Evolutionary conservation across 2,329 filamentous ascomycete genomes (phyloP).

Genomic region (Ceratocystis lukuohia): DNA sequence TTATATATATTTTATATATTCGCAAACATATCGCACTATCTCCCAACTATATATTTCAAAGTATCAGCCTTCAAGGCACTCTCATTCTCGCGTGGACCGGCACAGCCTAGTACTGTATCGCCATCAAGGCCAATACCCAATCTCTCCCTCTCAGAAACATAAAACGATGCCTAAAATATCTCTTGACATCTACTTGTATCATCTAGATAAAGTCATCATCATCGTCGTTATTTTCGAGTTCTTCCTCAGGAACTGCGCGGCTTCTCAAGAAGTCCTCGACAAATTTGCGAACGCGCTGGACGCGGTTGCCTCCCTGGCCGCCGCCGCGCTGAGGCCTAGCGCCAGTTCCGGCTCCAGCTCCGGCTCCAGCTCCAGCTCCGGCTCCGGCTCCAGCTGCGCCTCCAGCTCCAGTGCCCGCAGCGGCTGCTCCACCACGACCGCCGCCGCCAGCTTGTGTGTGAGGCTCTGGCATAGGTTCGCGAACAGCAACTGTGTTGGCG

Average conservation of each 20-base stretch:
- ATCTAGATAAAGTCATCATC: slow-evolving; percentile 6
- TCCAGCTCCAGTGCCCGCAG: no score
- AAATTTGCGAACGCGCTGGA: slow-evolving; percentile 14
- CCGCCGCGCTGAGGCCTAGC: background rate
- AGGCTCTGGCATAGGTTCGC: background rate
- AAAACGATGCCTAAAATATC: no score
- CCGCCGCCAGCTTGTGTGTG: no score
- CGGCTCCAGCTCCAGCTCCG: no score
- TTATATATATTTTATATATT: background rate
- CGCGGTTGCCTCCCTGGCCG: slow-evolving; percentile 6
- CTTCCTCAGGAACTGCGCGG: slow-evolving; percentile 13
- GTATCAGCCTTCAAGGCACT: background rate
- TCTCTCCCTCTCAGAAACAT: background rate
- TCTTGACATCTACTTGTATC: background rate
- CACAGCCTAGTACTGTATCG: background rate
- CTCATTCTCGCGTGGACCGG: background rate
- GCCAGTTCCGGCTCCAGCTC: no score
- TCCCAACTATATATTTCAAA: background rate
- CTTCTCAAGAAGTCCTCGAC: slow-evolving; percentile 14
- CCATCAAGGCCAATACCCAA: background rate
- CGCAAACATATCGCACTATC: background rate
- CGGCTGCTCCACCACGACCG: no score
- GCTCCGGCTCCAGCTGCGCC: no score
- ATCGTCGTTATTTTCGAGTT: slow-evolving; percentile 14
- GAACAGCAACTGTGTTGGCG: background rate